phyloP scores from a whole-genome alignment of 441 rosid species.

The Rhodomyrtus psidioides region DNA sequence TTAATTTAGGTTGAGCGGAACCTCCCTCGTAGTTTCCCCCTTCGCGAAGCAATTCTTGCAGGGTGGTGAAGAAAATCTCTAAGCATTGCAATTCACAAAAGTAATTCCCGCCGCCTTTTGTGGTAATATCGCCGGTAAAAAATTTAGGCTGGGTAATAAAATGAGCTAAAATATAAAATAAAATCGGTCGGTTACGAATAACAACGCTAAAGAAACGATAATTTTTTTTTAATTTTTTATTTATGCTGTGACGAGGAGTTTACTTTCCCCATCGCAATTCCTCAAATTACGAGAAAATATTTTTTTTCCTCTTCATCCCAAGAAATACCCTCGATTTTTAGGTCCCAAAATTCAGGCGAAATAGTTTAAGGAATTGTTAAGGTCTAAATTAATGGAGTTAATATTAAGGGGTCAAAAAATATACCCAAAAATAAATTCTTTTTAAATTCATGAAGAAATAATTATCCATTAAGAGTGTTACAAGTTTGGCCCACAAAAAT shows the following conservation, averaged over 20 bases:
- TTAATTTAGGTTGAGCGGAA: background rate
- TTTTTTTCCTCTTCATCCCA: too few relatives aligned
- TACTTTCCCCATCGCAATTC: too few relatives aligned
- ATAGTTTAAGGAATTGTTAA: too few relatives aligned
- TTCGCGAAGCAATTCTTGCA: background rate
- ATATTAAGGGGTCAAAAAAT: background rate
- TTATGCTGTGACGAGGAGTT: background rate
- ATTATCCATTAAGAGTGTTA: background rate
- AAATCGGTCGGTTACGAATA: too few relatives aligned
- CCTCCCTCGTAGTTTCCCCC: background rate
- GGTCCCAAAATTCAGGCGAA: too few relatives aligned
- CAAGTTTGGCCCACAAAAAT: background rate
- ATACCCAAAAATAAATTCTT: background rate
- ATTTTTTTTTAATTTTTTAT: background rate
- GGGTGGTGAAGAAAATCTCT: background rate
- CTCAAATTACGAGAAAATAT: too few relatives aligned
- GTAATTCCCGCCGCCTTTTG: background rate
- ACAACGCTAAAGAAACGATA: background rate
- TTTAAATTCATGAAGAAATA: background rate
- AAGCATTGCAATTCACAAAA: background rate
- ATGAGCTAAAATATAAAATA: background rate
- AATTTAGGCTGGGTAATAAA: background rate
- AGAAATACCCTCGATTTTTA: too few relatives aligned
- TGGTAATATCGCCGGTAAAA: background rate
- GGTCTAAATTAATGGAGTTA: background rate